Conservation (phyloP, 2,329 filamentous ascomycete genomes). For the Furcasterigmium sp. region DNA sequence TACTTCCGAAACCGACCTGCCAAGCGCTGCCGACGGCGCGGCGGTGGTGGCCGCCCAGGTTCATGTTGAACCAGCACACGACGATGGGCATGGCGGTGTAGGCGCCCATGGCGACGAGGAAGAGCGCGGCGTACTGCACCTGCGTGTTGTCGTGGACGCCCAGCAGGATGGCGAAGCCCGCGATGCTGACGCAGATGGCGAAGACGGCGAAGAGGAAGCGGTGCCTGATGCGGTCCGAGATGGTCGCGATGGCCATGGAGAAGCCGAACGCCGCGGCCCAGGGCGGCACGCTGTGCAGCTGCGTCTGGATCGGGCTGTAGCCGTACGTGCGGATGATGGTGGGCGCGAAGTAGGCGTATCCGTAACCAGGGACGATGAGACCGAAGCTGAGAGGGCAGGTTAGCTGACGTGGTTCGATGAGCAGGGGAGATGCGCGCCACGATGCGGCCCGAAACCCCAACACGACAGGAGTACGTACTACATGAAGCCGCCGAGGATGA, state of each 20-base stretch:
- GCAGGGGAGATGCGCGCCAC: too few relatives aligned
- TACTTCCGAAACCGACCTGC: constrained; percentile 70
- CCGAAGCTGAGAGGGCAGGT: constrained; percentile 44
- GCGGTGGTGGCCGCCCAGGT: constrained; percentile 67
- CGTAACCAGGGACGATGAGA: constrained; percentile 69
- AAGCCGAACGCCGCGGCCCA: constrained; percentile 71
- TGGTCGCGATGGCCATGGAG: constrained; percentile 66
- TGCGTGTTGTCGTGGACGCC: constrained; percentile 60
- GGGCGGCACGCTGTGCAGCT: constrained; percentile 53
- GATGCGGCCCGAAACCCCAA: neutral
- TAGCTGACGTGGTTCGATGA: neutral
- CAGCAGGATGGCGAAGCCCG: constrained; percentile 72
- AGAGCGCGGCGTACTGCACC: constrained; percentile 74
- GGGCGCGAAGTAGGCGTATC: constrained; percentile 71
- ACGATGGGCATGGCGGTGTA: constrained; percentile 90
- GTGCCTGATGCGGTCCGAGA: constrained; percentile 68
- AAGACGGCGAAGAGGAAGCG: constrained; percentile 69
- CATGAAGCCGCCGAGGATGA: constrained; percentile 72
- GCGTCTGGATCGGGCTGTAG: constrained; percentile 53
- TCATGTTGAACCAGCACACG: constrained; percentile 80
- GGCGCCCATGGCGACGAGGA: constrained; percentile 72
- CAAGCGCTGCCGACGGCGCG: constrained; percentile 69
- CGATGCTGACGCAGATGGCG: constrained; percentile 63
- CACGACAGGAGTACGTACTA: constrained; percentile 33
- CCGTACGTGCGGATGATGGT: constrained; percentile 65